A percentile compares a stretch with the other conserved stretches of the same genome.
Evolutionary conservation across 106 monocot genomes (phyloP).

Genomic region (Chionographis japonica): DNA sequence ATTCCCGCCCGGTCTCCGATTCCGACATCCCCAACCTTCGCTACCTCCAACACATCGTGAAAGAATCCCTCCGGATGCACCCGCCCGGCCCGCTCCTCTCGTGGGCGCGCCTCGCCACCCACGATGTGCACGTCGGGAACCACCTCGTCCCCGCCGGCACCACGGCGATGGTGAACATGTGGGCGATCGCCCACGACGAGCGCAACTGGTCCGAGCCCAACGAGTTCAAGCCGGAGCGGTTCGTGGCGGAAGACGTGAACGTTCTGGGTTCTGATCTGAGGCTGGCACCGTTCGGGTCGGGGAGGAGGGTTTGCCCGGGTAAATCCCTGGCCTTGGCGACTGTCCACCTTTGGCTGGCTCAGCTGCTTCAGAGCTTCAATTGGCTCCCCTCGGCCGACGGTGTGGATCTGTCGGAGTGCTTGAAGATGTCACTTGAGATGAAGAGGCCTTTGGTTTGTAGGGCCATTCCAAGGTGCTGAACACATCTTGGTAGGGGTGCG

Average conservation of each 20-base stretch:
- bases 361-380: constrained; percentile 21
- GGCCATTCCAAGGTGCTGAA: not conserved
- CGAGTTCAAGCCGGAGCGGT: constrained; percentile 8
- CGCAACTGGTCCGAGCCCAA: not conserved
- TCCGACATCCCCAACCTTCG: constrained; percentile 7
- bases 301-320: constrained; percentile 36
- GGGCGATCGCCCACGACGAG: constrained; percentile 16
- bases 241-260: not conserved
- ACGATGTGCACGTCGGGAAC: constrained; percentile 3
- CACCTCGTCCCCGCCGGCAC: constrained; percentile 12
- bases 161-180: constrained; percentile 24
- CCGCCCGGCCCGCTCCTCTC: constrained; percentile 20
- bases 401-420: constrained; percentile 26
- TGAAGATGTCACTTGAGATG: constrained; percentile 43
- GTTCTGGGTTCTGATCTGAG: constrained; percentile 3
- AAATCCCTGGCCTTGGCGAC: constrained; percentile 24
- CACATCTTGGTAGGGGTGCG: too few species aligned
- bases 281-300: constrained; percentile 37
- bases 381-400: constrained; percentile 4
- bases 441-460: constrained; percentile 17
- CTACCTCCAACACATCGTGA: constrained; percentile 12
- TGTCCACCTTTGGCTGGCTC: constrained; percentile 26
- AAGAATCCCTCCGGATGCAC: constrained; percentile 14
- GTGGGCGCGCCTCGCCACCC: constrained; percentile 19
- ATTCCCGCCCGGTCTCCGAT: not conserved